Conservation (phyloP, 1,284 basidiomycete species). For the Stereum hirsutum region DNA sequence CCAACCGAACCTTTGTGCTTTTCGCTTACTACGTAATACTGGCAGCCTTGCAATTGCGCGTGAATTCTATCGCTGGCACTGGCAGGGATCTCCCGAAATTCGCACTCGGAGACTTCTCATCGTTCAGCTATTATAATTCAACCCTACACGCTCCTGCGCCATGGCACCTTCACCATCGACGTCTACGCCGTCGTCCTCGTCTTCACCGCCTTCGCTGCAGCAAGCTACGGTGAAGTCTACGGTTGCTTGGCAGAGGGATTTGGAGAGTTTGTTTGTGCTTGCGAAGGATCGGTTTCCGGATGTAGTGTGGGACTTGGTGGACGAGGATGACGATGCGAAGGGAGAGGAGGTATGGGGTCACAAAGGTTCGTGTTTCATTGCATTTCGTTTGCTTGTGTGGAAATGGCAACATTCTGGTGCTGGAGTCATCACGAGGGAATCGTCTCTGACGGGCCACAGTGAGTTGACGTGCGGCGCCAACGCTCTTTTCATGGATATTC, state of each 20-base stretch:
- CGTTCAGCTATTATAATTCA: background rate
- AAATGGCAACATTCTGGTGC: no score
- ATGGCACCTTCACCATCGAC: background rate
- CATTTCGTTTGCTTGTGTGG: no score
- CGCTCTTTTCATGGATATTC: no score
- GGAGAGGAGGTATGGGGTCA: constrained; percentile 73
- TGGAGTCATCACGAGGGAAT: no score
- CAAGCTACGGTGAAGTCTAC: constrained; percentile 39
- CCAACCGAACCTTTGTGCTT: background rate
- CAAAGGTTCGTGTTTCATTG: constrained; percentile 52
- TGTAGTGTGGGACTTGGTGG: constrained; percentile 75
- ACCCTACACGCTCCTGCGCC: background rate
- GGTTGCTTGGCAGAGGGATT: constrained; percentile 65
- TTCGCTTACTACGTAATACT: no score
- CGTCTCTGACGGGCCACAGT: no score
- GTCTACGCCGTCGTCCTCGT: background rate
- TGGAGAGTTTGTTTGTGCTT: constrained; percentile 65
- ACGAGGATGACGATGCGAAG: constrained; percentile 37
- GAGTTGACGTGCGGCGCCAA: no score
- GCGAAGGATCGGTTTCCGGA: constrained; percentile 88
- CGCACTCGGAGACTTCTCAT: background rate
- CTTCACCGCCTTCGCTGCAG: constrained; percentile 7
- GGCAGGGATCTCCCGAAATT: no score
- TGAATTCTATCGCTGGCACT: no score
- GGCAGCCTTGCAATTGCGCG: no score